phyloP scores from a whole-genome alignment of 768 basidiomycete genomes.

The Tubosaeta sp. region DNA sequence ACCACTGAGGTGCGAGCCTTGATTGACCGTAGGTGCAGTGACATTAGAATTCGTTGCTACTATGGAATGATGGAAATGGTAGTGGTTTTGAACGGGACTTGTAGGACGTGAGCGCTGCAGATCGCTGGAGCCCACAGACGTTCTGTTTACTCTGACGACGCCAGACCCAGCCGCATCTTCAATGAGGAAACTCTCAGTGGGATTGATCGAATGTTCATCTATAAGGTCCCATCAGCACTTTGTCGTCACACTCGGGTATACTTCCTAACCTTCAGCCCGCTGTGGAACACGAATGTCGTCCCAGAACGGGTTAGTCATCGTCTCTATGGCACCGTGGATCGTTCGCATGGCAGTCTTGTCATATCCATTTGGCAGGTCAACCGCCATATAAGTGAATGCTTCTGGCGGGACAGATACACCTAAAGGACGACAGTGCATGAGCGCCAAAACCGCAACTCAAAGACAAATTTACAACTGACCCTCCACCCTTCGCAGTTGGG shows the following conservation, averaged over 20 bases:
- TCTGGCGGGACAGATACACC: not conserved
- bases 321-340: not conserved
- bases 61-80: conserved; percentile 1
- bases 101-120: not conserved
- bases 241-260: no score
- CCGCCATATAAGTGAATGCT: not conserved
- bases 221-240: not conserved
- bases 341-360: not conserved
- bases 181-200: not conserved
- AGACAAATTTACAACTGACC: not conserved
- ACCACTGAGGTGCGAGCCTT: not conserved
- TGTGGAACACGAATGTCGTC: conserved; percentile 1
- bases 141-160: not conserved
- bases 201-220: not conserved
- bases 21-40: not conserved
- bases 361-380: not conserved
- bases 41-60: conserved; percentile 3
- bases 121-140: not conserved
- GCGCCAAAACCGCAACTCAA: not conserved
- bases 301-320: conserved; percentile 2
- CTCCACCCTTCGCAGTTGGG: not conserved
- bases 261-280: conserved; percentile 1
- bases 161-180: not conserved
- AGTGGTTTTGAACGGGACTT: not conserved
- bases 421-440: not conserved